These are phyloP conservation scores for Pythium coloratum DNA, from an alignment of 352 stramenopile genomes.

Conservation along the genomic window DNA sequence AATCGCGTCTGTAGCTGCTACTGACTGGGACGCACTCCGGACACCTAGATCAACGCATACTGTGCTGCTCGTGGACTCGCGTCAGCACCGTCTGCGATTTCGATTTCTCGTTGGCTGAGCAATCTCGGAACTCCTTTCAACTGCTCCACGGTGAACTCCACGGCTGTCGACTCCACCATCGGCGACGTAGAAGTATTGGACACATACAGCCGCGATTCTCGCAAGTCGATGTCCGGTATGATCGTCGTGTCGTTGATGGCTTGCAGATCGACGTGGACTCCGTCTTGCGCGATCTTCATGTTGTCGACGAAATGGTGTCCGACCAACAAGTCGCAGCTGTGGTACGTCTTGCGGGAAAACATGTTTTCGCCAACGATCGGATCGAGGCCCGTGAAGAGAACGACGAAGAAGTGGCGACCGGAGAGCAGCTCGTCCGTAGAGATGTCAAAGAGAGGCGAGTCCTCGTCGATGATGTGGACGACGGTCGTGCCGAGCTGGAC, in stretches of 20 bases:
- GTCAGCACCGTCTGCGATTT: slow-evolving; percentile 2
- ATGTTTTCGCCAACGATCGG: slow-evolving; percentile 61
- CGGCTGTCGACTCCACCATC: not conserved
- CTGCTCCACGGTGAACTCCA: not conserved
- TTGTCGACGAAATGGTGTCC: slow-evolving; percentile 66
- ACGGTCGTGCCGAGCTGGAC: slow-evolving; percentile 56
- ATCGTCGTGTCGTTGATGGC: slow-evolving; percentile 54
- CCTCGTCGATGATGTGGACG: slow-evolving; percentile 57
- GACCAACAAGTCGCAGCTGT: slow-evolving; percentile 59
- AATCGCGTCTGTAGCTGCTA: no score
- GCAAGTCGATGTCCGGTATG: slow-evolving; percentile 30
- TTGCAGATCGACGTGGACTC: slow-evolving; percentile 55
- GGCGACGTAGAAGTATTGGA: no score
- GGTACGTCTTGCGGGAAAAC: slow-evolving; percentile 57
- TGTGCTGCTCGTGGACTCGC: slow-evolving; percentile 12
- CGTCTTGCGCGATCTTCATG: slow-evolving; percentile 51
- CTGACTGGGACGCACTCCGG: not conserved
- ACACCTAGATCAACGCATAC: slow-evolving; percentile 17
- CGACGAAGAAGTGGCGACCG: slow-evolving; percentile 50
- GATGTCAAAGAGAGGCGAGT: slow-evolving; percentile 46
- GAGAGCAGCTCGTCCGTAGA: slow-evolving; percentile 49
- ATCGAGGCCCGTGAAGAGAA: slow-evolving; percentile 57
- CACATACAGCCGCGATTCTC: slow-evolving; percentile 29
- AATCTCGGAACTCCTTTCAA: not conserved
- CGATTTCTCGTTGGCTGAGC: slow-evolving; percentile 1